Conservation (phyloP, 1,284 basidiomycete genomes). For the Albatrellus sp. region DNA sequence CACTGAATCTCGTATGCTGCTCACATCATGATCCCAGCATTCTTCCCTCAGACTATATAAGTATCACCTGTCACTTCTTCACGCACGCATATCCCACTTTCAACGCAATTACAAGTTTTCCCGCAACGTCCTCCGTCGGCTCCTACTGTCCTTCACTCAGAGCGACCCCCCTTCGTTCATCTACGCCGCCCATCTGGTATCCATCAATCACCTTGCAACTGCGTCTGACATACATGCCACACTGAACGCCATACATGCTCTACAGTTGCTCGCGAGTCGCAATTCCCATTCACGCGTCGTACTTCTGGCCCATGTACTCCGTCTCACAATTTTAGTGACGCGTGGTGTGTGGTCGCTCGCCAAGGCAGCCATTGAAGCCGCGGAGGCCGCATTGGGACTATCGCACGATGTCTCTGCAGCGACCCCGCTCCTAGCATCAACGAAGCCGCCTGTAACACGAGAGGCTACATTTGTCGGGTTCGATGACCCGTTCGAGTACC, state of each 20-base stretch:
- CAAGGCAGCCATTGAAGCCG: conserved; percentile 25
- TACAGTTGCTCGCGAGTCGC: conserved; percentile 26
- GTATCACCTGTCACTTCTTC: conserved; percentile 43
- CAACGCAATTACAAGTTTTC: conserved; percentile 47
- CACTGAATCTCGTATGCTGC: not conserved
- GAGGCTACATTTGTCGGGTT: conserved; percentile 20
- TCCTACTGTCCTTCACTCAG: conserved; percentile 33
- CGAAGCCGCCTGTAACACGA: conserved; percentile 2
- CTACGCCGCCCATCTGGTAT: conserved; percentile 41
- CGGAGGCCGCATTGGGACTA: conserved; percentile 34
- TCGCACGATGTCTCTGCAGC: conserved; percentile 15
- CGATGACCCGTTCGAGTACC: conserved; percentile 27
- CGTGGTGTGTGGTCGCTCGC: conserved; percentile 41
- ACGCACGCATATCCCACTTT: conserved; percentile 40
- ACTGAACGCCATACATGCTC: conserved; percentile 27
- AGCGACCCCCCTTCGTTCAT: conserved; percentile 37
- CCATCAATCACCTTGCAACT: conserved; percentile 30
- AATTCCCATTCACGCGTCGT: conserved; percentile 31
- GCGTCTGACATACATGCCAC: conserved; percentile 23
- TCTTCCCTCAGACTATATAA: conserved; percentile 48
- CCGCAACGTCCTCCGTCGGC: conserved; percentile 38
- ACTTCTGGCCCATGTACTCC: conserved; percentile 36
- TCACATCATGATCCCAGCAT: conserved; percentile 26
- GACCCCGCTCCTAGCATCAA: not conserved
- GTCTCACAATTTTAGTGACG: conserved; percentile 37